Conservation (phyloP, 768 basidiomycete species). For the Termitomyces sp. region DNA sequence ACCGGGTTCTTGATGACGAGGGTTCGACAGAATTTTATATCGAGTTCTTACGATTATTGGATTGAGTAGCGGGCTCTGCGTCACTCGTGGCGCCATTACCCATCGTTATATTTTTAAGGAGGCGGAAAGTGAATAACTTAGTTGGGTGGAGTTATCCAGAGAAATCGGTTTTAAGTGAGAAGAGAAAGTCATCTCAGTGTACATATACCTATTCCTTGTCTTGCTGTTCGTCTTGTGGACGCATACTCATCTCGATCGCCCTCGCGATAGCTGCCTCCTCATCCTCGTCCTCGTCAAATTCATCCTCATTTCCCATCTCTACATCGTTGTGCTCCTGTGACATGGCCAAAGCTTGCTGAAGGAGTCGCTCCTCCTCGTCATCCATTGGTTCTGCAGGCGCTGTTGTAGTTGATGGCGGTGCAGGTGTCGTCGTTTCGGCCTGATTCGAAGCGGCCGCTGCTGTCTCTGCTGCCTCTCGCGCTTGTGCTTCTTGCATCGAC, state of each 20-base stretch:
- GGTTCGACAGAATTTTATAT: too few relatives aligned
- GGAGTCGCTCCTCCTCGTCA: conserved; percentile 74
- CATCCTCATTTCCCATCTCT: conserved; percentile 40
- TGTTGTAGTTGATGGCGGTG: conserved; percentile 21
- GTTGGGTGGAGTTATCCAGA: too few relatives aligned
- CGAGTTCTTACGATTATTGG: too few relatives aligned
- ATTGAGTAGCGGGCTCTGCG: too few relatives aligned
- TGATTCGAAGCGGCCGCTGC: conserved; percentile 32
- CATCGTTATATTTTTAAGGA: too few relatives aligned
- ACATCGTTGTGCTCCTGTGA: conserved; percentile 51
- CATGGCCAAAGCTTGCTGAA: conserved; percentile 75
- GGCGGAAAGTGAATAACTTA: too few relatives aligned
- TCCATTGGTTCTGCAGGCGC: conserved; percentile 47
- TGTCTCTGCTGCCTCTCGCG: conserved; percentile 59
- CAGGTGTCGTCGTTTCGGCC: conserved; percentile 28
- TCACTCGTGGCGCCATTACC: too few relatives aligned
- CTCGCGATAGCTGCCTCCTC: conserved; percentile 89
- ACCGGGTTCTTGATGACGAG: too few relatives aligned
- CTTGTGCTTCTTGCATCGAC: conserved; percentile 95
- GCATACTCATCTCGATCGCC: conserved; percentile 95
- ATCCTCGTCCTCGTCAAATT: conserved; percentile 53
- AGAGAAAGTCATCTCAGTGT: not conserved
- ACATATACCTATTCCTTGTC: conserved; percentile 27
- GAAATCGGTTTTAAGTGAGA: not conserved
- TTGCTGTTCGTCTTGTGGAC: conserved; percentile 37